Conservation (phyloP, 352 stramenopile genomes). For the Aphanomyces invadans region DNA sequence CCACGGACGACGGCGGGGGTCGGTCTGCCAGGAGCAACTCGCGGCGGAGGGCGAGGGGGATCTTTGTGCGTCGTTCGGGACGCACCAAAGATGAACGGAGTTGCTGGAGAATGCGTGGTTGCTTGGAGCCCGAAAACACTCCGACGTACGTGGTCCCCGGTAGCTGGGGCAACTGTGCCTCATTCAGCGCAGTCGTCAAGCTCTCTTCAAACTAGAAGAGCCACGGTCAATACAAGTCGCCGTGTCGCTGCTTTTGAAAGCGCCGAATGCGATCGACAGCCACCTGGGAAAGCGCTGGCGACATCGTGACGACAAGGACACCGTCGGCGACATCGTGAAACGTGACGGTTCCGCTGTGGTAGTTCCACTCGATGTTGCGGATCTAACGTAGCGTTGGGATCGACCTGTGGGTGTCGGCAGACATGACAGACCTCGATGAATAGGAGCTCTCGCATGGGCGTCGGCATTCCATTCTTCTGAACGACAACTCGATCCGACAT, state of each 20-base stretch:
- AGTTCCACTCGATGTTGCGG: slow-evolving; percentile 1
- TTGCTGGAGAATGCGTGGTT: slow-evolving; percentile 62
- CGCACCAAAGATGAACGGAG: slow-evolving; percentile 29
- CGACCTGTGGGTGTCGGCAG: background rate
- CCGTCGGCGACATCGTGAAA: background rate
- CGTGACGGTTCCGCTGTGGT: background rate
- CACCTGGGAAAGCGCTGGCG: slow-evolving; percentile 1
- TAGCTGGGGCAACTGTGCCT: slow-evolving; percentile 26
- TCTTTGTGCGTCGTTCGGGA: slow-evolving; percentile 14
- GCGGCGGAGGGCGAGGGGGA: slow-evolving; percentile 36
- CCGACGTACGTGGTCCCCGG: slow-evolving; percentile 59
- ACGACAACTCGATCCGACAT: background rate
- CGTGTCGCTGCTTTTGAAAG: too few species aligned
- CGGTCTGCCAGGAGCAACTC: slow-evolving; percentile 52
- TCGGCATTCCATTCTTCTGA: background rate
- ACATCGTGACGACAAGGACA: background rate
- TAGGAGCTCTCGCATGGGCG: background rate
- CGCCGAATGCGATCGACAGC: too few species aligned
- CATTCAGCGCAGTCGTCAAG: slow-evolving; percentile 25
- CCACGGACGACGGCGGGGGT: slow-evolving; percentile 32
- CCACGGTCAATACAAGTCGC: too few species aligned
- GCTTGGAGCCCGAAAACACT: slow-evolving; percentile 47
- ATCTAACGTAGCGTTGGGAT: background rate
- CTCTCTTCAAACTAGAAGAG: slow-evolving; percentile 10
- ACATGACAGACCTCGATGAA: background rate